Evolutionary conservation across 2,329 filamentous ascomycete genomes (phyloP).

Genomic region (Colletotrichum cuscutae): DNA sequence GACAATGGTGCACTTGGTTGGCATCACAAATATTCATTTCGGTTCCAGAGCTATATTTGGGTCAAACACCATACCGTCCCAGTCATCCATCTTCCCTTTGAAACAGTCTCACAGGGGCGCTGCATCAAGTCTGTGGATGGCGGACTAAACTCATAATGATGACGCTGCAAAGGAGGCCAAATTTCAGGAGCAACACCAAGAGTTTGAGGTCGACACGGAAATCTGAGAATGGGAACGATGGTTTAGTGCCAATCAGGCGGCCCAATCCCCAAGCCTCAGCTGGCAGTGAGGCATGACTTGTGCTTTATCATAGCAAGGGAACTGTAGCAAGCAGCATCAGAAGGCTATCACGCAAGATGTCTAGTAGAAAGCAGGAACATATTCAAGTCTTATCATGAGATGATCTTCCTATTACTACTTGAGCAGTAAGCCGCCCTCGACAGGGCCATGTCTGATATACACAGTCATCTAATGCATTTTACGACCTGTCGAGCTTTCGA

Average conservation of each 20-base stretch:
- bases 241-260: neutral
- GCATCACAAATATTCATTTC: too few species aligned
- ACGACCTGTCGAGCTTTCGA: conserved; percentile 3
- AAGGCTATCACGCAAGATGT: neutral
- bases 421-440: conserved; percentile 6
- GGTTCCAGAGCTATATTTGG: too few species aligned
- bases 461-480: conserved; percentile 29
- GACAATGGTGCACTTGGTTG: too few species aligned
- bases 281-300: neutral
- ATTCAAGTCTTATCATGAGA: neutral
- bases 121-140: too few species aligned
- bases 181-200: neutral
- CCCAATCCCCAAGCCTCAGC: too few species aligned
- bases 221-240: neutral
- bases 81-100: too few species aligned
- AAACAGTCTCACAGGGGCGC: too few species aligned
- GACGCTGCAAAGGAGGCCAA: neutral
- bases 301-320: neutral
- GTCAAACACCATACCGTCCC: too few species aligned
- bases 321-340: neutral
- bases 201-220: neutral
- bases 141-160: too few species aligned
- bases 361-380: neutral
- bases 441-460: conserved; percentile 14
- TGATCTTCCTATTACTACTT: conserved; percentile 29